phyloP scores from a whole-genome alignment of 2,329 filamentous ascomycete species.

The Alternaria brassicae region DNA sequence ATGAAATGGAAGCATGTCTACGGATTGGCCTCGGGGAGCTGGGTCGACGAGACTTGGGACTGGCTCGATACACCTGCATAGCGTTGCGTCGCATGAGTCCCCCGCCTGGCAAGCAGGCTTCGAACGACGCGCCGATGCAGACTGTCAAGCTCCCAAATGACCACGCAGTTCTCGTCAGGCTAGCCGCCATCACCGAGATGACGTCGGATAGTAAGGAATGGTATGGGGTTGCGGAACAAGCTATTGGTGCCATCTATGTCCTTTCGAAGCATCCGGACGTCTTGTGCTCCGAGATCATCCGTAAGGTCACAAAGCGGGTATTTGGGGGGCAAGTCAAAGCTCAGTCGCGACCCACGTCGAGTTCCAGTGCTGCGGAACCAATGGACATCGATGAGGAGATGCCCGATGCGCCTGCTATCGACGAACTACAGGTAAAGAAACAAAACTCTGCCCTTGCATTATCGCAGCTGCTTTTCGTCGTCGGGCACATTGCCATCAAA shows the following conservation, averaged over 20 bases:
- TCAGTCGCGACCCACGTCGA: slow-evolving; percentile 41
- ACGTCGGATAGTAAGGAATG: slow-evolving; percentile 92
- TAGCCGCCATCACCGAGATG: slow-evolving; percentile 86
- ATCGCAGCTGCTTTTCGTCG: slow-evolving; percentile 91
- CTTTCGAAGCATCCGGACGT: slow-evolving; percentile 93
- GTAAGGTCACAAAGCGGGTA: slow-evolving; percentile 83
- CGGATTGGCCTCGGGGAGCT: slow-evolving; percentile 84
- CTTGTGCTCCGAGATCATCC: slow-evolving; percentile 88
- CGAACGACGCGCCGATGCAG: slow-evolving; percentile 59
- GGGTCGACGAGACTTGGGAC: slow-evolving; percentile 80
- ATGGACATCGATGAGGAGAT: slow-evolving; percentile 24
- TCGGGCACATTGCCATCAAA: slow-evolving; percentile 96
- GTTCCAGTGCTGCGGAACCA: slow-evolving; percentile 42
- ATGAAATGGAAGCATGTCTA: slow-evolving; percentile 93
- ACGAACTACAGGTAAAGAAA: slow-evolving; percentile 50
- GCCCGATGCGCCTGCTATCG: slow-evolving; percentile 28
- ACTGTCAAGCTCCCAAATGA: slow-evolving; percentile 86
- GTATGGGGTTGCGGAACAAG: slow-evolving; percentile 92
- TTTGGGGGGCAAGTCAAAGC: slow-evolving; percentile 66
- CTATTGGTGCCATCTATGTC: slow-evolving; percentile 92
- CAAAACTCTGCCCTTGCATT: slow-evolving; percentile 77
- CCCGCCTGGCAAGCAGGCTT: slow-evolving; percentile 68
- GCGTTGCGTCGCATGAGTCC: slow-evolving; percentile 91
- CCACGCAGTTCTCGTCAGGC: slow-evolving; percentile 80
- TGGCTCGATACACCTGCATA: slow-evolving; percentile 95